These are phyloP conservation scores for Prunus davidiana DNA, from an alignment of 306 rosid species.

Conservation along the genomic window DNA sequence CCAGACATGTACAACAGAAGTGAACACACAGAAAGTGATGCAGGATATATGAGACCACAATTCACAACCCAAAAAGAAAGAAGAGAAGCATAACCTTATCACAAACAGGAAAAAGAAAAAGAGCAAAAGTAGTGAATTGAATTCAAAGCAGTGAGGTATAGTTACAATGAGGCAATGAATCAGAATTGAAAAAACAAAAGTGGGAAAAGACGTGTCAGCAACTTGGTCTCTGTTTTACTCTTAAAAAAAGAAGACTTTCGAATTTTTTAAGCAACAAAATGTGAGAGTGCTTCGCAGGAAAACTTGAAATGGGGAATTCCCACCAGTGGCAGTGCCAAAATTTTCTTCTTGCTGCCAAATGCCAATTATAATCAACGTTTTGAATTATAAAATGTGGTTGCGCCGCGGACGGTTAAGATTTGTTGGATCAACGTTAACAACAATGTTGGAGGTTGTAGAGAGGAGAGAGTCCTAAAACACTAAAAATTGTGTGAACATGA, in stretches of 20 bases:
- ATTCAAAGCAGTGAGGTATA: not conserved
- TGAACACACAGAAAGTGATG: not conserved
- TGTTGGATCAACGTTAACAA: not conserved
- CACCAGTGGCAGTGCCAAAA: not conserved
- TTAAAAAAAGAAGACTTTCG: not conserved
- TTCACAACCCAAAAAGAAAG: not conserved
- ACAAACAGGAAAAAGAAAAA: slow-evolving; percentile 11
- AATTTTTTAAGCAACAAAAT: not conserved
- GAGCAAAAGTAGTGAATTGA: not conserved
- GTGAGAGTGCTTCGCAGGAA: not conserved
- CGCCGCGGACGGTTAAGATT: slow-evolving; percentile 15
- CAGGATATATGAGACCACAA: not conserved
- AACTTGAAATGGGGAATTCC: not conserved
- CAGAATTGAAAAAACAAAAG: not conserved
- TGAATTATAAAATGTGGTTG: not conserved
- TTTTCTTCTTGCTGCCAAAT: not conserved
- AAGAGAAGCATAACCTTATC: slow-evolving; percentile 17
- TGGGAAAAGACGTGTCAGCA: slow-evolving; percentile 4
- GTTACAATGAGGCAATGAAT: not conserved
- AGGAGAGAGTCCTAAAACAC: not conserved
- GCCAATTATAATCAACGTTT: not conserved
- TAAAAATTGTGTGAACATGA: not conserved
- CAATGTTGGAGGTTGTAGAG: not conserved
- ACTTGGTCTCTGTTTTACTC: slow-evolving; percentile 14
- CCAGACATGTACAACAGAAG: not conserved